A percentile compares a stretch with the other conserved stretches of the same genome.
phyloP scores from a whole-genome alignment of 2,329 filamentous ascomycete species.

The Curvularia hawaiiensis region DNA sequence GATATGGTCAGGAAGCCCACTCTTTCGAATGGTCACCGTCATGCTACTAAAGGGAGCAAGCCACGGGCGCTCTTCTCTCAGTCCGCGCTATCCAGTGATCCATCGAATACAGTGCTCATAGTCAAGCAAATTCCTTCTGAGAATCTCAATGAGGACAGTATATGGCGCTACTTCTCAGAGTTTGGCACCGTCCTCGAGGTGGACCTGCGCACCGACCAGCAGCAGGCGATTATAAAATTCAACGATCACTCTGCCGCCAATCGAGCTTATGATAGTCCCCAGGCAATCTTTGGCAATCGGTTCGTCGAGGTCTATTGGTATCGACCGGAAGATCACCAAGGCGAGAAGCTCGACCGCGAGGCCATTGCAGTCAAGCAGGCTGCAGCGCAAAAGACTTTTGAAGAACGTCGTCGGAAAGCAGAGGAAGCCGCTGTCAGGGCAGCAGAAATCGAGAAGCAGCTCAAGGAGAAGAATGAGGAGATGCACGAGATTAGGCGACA shows the following conservation, averaged over 20 bases:
- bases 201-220: constrained; percentile 68
- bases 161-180: constrained; percentile 72
- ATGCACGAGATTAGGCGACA: constrained; percentile 66
- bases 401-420: constrained; percentile 67
- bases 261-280: constrained; percentile 75
- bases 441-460: constrained; percentile 67
- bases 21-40: constrained; percentile 27
- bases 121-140: constrained; percentile 79
- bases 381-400: constrained; percentile 71
- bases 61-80: constrained; percentile 64
- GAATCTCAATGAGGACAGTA: constrained; percentile 66
- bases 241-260: constrained; percentile 69
- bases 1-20: constrained; percentile 4
- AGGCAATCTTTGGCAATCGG: constrained; percentile 81
- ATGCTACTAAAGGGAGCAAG: constrained; percentile 27
- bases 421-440: constrained; percentile 67
- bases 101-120: constrained; percentile 70
- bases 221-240: constrained; percentile 72
- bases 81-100: constrained; percentile 67
- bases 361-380: constrained; percentile 72
- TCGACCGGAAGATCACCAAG: constrained; percentile 49
- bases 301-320: constrained; percentile 87
- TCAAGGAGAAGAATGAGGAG: constrained; percentile 69
- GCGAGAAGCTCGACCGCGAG: constrained; percentile 67
- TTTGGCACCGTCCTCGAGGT: constrained; percentile 72